These are phyloP conservation scores for Vitis rupestris DNA, from an alignment of 164 flowering plant genomes.

Conservation along the genomic window DNA sequence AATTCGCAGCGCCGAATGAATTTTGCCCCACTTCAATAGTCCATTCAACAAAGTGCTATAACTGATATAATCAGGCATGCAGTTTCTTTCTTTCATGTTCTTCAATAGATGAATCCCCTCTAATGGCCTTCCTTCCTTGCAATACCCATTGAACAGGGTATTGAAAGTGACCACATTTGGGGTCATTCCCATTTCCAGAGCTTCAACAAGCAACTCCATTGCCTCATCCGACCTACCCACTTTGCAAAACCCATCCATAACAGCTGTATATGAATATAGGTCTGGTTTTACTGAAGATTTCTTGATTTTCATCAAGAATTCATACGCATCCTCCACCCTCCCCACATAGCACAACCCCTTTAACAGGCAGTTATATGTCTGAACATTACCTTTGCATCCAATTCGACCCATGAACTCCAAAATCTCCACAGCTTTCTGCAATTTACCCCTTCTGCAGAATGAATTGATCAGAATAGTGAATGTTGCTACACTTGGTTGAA, in stretches of 20 bases:
- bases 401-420: slow-evolving; percentile 50
- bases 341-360: slow-evolving; percentile 91
- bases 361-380: slow-evolving; percentile 69
- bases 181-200: slow-evolving; percentile 46
- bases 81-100: slow-evolving; percentile 52
- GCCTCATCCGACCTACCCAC: slow-evolving; percentile 83
- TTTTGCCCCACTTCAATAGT: slow-evolving; percentile 66
- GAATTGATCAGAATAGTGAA: slow-evolving; percentile 52
- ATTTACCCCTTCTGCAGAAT: slow-evolving; percentile 55
- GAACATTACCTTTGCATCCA: slow-evolving; percentile 55
- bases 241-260: slow-evolving; percentile 92
- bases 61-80: slow-evolving; percentile 67
- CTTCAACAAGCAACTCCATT: slow-evolving; percentile 68
- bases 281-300: slow-evolving; percentile 46
- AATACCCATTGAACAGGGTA: slow-evolving; percentile 75
- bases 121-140: slow-evolving; percentile 70
- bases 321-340: slow-evolving; percentile 69
- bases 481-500: slow-evolving; percentile 48
- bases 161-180: slow-evolving; percentile 71
- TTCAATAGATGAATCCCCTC: slow-evolving; percentile 56
- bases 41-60: slow-evolving; percentile 76
- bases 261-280: slow-evolving; percentile 65
- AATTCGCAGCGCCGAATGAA: slow-evolving; percentile 32
- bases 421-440: slow-evolving; percentile 57
- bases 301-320: slow-evolving; percentile 52